Base-by-base conservation (phyloP, 768 basidiomycete species). In the Amanita jacksonii region DNA sequence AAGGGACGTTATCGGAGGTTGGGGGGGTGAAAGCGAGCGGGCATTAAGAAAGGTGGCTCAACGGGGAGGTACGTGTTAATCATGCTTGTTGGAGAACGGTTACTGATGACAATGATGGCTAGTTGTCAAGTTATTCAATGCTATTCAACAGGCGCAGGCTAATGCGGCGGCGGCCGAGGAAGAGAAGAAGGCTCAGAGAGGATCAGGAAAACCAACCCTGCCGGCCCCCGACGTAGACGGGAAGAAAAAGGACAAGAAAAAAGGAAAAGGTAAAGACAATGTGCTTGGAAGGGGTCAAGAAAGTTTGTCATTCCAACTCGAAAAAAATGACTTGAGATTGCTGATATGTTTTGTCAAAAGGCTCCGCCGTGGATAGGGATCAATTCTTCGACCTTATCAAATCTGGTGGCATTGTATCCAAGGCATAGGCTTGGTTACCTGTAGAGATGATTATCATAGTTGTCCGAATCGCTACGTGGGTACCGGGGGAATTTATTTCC, bases 51-150 rank as follows among this genome's bases (percentile, higher is more conserved):
- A 84, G 70, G 88, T 75, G 61, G 94, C 81, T 51, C 96, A 82
- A 64, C 69, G 85, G 58, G 85, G 85, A 62, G 85, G 85, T 85
- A 58, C n/a, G n/a, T 40, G 74, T 53, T 30, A 9, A 19, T 9
- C 27, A 28, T 8, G n/a, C 12, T 46, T 43, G 18, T 47, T n/a
- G n/a, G n/a, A n/a, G n/a, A n/a, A n/a, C n/a, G n/a, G 40, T 32
- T 41, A 25, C 52, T 27, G n/a, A 38, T 18, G 8, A 45, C 36
- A 22, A 9, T 6, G 27, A n/a, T 7, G 27, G 12, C 22, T 28
- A 76, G 88, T 91, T 36, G 86, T 91, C n/a, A 79, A 84, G 55
- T 65, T 91, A 12, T 91, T 91, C 66, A 91, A 91, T 53, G 78
- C 74, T 3, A 85, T 91, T 38, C 88, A 90, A 49, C 84, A 86